Evolutionary conservation across 2,329 filamentous ascomycete species (phyloP).

Genomic region (Aspergillus floridensis): DNA sequence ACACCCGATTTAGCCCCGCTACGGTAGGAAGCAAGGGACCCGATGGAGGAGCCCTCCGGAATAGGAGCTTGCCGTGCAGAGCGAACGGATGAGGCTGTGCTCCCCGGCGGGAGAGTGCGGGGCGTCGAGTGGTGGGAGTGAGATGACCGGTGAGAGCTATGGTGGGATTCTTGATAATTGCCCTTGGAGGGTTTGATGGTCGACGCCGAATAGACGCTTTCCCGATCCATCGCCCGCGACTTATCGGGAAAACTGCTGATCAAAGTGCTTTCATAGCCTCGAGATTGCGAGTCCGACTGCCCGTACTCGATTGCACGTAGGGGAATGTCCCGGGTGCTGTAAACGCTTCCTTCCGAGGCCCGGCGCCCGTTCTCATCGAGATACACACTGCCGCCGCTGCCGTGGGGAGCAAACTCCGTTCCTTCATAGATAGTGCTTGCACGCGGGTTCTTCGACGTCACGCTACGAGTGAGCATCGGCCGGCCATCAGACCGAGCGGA

Average conservation of each 20-base stretch:
- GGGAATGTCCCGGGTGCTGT: constrained; percentile 34
- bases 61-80: constrained; percentile 38
- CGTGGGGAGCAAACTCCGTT: constrained; percentile 30
- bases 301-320: constrained; percentile 43
- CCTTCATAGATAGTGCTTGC: constrained; percentile 44
- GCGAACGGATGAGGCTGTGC: constrained; percentile 32
- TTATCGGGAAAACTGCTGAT: constrained; percentile 43
- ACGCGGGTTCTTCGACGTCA: constrained; percentile 40
- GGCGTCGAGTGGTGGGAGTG: constrained; percentile 24
- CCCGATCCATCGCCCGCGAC: constrained; percentile 27
- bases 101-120: constrained; percentile 22
- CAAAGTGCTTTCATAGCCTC: constrained; percentile 38
- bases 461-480: constrained; percentile 33
- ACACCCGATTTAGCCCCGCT: constrained; percentile 22
- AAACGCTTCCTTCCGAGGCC: constrained; percentile 39
- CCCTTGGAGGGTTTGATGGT: constrained; percentile 36
- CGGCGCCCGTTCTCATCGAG: constrained; percentile 33
- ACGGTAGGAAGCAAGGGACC: constrained; percentile 26
- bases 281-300: constrained; percentile 24
- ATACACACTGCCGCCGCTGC: constrained; percentile 21
- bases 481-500: constrained; percentile 29
- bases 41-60: constrained; percentile 29
- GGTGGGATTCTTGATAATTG: constrained; percentile 25
- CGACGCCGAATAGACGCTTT: constrained; percentile 36
- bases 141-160: constrained; percentile 20